Percentiles rank a stretch among this genome's conserved stretches.
Evolutionary conservation across 75 land plant species (phyloP).

Genomic region (Sequoiadendron giganteum): DNA sequence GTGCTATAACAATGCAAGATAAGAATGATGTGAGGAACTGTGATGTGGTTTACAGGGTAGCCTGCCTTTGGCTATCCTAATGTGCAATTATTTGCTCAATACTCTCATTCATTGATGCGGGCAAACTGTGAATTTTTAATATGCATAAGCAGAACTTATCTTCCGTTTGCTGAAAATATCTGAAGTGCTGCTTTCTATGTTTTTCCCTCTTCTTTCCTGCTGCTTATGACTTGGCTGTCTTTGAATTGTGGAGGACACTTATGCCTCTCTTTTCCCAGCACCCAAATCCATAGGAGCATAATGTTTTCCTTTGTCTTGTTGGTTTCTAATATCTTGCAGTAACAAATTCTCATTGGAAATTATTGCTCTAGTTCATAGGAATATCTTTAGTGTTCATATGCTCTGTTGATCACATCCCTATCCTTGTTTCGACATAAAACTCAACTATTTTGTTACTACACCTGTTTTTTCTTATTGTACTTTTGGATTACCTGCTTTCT

Average conservation of each 20-base stretch:
- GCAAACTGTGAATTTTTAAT: no score
- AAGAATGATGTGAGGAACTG: no score
- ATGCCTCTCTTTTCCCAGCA: not conserved
- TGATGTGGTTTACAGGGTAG: no score
- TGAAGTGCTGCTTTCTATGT: not conserved
- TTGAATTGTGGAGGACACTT: not conserved
- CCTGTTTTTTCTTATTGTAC: not conserved
- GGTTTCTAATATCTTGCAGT: not conserved
- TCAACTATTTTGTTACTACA: not conserved
- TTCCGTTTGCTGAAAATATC: not conserved
- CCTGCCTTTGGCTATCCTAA: no score
- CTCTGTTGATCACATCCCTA: not conserved
- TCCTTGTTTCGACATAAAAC: not conserved
- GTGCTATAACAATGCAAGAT: no score
- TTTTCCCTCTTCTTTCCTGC: not conserved
- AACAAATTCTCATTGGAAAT: not conserved
- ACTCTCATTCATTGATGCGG: no score
- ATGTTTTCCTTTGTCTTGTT: not conserved
- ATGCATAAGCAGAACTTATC: not conserved
- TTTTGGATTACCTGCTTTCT: not conserved
- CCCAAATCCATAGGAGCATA: not conserved
- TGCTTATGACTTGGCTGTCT: not conserved
- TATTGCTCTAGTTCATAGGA: not conserved
- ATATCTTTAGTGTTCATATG: not conserved
- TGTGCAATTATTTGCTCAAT: no score